Percentiles rank a stretch among this genome's conserved stretches.
phyloP scores from a whole-genome alignment of 1,139 yeast genomes.

The Zygosaccharomyces pseudobailii region DNA sequence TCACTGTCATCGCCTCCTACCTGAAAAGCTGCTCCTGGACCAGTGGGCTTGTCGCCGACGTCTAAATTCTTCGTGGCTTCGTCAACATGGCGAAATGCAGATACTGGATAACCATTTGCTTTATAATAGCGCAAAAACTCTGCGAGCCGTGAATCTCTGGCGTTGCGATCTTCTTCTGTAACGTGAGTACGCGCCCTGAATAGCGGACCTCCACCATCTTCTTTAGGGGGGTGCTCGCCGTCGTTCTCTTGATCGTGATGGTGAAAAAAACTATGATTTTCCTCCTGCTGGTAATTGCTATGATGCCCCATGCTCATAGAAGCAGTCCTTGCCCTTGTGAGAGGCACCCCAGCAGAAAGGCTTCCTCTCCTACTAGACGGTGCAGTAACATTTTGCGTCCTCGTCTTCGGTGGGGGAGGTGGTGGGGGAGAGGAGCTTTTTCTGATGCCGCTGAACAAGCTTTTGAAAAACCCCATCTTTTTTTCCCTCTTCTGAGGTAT shows the following conservation, averaged over 20 bases:
- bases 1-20: slow-evolving; percentile 9
- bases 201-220: background rate
- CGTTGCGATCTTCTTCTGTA: slow-evolving; percentile 10
- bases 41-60: background rate
- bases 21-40: slow-evolving; percentile 12
- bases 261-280: background rate
- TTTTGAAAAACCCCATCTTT: slow-evolving; percentile 35
- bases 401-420: slow-evolving; percentile 7
- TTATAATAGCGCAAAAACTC: slow-evolving; percentile 53
- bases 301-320: slow-evolving; percentile 13
- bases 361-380: slow-evolving; percentile 10
- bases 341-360: slow-evolving; percentile 6
- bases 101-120: slow-evolving; percentile 32
- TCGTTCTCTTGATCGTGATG: background rate
- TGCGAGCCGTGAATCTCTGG: slow-evolving; percentile 51
- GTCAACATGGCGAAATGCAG: slow-evolving; percentile 28
- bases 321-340: slow-evolving; percentile 14
- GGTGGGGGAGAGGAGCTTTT: slow-evolving; percentile 12
- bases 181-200: background rate
- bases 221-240: background rate
- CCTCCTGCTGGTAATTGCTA: slow-evolving; percentile 9
- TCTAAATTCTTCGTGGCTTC: background rate
- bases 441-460: slow-evolving; percentile 37
- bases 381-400: background rate
- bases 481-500: slow-evolving; percentile 21